phyloP scores from a whole-genome alignment of 345 rosid species.

The Laguncularia racemosa region DNA sequence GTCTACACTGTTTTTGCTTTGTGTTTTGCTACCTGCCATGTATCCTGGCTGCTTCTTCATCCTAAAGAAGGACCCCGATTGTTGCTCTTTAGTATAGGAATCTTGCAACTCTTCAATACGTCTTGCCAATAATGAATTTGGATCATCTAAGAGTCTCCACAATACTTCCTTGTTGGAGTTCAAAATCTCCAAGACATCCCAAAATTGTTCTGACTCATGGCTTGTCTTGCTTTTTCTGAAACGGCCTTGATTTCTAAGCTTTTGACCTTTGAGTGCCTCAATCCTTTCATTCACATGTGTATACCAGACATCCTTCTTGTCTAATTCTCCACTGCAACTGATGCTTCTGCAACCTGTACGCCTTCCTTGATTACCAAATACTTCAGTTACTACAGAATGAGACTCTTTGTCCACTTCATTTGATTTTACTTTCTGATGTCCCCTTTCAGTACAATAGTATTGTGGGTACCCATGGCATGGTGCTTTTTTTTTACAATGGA shows the following conservation, averaged over 20 bases:
- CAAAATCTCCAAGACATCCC: slow-evolving; percentile 57
- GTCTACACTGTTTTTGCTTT: slow-evolving; percentile 9
- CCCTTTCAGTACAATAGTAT: background rate
- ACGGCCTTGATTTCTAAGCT: slow-evolving; percentile 23
- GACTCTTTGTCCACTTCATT: slow-evolving; percentile 22
- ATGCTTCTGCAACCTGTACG: slow-evolving; percentile 10
- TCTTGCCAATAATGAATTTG: slow-evolving; percentile 52
- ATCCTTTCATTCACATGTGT: slow-evolving; percentile 42
- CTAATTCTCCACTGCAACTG: slow-evolving; percentile 5
- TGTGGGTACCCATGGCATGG: too few relatives aligned
- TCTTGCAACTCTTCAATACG: slow-evolving; percentile 46
- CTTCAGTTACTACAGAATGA: slow-evolving; percentile 9
- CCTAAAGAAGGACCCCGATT: background rate
- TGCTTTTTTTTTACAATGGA: too few relatives aligned
- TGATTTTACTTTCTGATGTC: slow-evolving; percentile 23
- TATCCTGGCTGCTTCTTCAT: slow-evolving; percentile 2
- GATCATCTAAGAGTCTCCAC: slow-evolving; percentile 62
- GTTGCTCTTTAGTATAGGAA: slow-evolving; percentile 23
- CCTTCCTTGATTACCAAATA: slow-evolving; percentile 15
- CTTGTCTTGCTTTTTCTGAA: slow-evolving; percentile 11
- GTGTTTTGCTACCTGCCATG: slow-evolving; percentile 7
- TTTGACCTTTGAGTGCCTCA: slow-evolving; percentile 51
- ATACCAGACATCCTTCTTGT: slow-evolving; percentile 36
- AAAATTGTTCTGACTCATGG: slow-evolving; percentile 50
- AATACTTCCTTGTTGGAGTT: slow-evolving; percentile 70